Evolutionary conservation across 768 basidiomycete species (phyloP).

Genomic region (Boletus sp.): DNA sequence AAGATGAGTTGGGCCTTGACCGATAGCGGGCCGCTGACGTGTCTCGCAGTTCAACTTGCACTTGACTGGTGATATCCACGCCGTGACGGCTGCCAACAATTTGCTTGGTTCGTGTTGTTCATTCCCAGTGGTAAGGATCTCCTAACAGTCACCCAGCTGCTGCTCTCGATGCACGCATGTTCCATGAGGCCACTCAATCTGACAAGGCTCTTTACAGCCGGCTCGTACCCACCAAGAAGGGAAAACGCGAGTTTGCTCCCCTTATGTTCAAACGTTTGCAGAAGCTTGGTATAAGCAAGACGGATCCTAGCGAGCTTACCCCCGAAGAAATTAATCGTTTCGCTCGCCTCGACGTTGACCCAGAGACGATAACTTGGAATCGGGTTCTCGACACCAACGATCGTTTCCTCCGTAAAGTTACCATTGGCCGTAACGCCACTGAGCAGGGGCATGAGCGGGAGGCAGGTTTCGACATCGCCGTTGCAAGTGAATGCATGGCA

Average conservation of each 20-base stretch:
- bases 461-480: constrained; percentile 94
- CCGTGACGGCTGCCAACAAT: constrained; percentile 96
- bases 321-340: constrained; percentile 89
- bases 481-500: constrained; percentile 98
- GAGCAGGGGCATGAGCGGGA: constrained; percentile 87
- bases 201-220: constrained; percentile 95
- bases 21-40: constrained; percentile 2
- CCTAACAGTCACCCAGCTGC: constrained; percentile 57
- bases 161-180: constrained; percentile 93
- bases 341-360: constrained; percentile 88
- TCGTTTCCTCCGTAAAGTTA: constrained; percentile 91
- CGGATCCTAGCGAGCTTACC: constrained; percentile 85
- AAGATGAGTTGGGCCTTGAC: constrained; percentile 6
- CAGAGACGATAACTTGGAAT: constrained; percentile 94
- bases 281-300: constrained; percentile 95
- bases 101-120: constrained; percentile 59
- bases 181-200: constrained; percentile 93
- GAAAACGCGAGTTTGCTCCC: constrained; percentile 90
- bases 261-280: constrained; percentile 94
- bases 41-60: constrained; percentile 82
- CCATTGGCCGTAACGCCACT: constrained; percentile 84
- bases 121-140: background rate
- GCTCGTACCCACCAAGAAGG: constrained; percentile 89
- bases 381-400: constrained; percentile 97
- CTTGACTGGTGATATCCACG: constrained; percentile 96